Evolutionary conservation across 2,329 filamentous ascomycete species (phyloP).

Genomic region (Stenocarpella maydis): DNA sequence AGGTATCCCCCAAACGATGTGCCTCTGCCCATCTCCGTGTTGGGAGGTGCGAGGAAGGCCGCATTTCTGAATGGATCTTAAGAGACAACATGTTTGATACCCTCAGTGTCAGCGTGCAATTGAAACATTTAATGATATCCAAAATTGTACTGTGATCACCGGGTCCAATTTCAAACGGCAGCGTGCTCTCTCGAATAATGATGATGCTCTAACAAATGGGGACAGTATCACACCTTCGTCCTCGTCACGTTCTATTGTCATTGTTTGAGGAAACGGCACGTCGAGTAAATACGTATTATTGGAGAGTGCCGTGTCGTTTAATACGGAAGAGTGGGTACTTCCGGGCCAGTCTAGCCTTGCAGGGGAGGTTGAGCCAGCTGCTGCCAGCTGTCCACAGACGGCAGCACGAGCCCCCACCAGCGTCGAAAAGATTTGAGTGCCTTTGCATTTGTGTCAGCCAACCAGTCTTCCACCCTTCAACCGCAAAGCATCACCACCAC

Average conservation of each 20-base stretch:
- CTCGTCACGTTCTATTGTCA: neutral
- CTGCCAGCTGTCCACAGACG: neutral
- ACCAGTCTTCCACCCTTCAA: slow-evolving; percentile 10
- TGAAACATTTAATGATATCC: slow-evolving; percentile 11
- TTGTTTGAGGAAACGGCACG: neutral
- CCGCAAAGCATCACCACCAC: slow-evolving; percentile 21
- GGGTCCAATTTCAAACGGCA: too few species aligned
- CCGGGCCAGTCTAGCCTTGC: neutral
- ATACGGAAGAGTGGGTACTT: neutral
- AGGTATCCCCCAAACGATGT: neutral
- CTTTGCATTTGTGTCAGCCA: slow-evolving; percentile 10
- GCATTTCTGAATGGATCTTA: neutral
- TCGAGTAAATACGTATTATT: neutral
- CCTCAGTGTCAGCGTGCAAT: slow-evolving; percentile 14
- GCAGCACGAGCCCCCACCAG: slow-evolving; percentile 21
- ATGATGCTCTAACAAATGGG: too few species aligned
- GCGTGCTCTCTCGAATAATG: neutral
- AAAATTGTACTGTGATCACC: neutral
- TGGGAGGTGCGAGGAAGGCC: neutral
- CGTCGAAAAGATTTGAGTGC: slow-evolving; percentile 26
- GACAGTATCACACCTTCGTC: neutral
- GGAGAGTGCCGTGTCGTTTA: accelerated
- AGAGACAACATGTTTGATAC: slow-evolving; percentile 5
- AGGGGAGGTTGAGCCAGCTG: neutral
- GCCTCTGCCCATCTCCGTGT: neutral